Evolutionary conservation across 106 monocot genomes (phyloP).

Genomic region (Phalaenopsis equestris): DNA sequence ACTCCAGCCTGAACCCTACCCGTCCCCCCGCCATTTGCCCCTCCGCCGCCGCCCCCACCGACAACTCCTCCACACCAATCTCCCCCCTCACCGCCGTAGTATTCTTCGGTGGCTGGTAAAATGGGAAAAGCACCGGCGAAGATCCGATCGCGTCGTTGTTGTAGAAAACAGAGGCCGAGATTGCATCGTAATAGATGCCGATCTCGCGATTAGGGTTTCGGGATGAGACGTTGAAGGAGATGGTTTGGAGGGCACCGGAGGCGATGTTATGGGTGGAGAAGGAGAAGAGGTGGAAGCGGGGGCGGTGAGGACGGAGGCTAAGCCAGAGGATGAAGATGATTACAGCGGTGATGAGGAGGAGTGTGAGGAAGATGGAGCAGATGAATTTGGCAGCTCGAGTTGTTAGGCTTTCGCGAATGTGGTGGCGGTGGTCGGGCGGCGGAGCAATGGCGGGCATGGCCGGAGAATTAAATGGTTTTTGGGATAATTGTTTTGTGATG

Average conservation of each 20-base stretch:
- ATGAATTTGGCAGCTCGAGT: conserved; percentile 27
- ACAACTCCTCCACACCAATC: conserved; percentile 8
- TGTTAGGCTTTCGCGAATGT: conserved; percentile 36
- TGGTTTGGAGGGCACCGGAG: conserved; percentile 2
- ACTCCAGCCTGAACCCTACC: conserved; percentile 30
- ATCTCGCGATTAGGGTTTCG: conserved; percentile 75
- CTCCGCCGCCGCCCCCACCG: neutral
- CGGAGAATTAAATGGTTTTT: neutral
- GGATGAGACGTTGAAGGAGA: conserved; percentile 46
- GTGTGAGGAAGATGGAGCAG: conserved; percentile 56
- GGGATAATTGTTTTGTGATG: too few relatives aligned
- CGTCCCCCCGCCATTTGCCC: conserved; percentile 4
- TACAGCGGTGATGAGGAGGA: conserved; percentile 49
- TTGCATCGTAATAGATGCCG: conserved; percentile 60
- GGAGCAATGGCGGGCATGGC: neutral
- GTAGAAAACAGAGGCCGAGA: conserved; percentile 48
- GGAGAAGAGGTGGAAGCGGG: conserved; percentile 43
- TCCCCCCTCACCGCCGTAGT: conserved; percentile 37
- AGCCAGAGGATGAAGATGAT: conserved; percentile 74
- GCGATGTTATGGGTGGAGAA: conserved; percentile 25
- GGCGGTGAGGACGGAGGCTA: conserved; percentile 76
- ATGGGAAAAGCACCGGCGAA: conserved; percentile 17
- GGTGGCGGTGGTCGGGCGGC: conserved; percentile 3
- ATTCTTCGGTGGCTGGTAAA: conserved; percentile 67
- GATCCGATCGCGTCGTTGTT: conserved; percentile 25